phyloP scores from a whole-genome alignment of 2,329 filamentous ascomycete species.

The Diplodia seriata region DNA sequence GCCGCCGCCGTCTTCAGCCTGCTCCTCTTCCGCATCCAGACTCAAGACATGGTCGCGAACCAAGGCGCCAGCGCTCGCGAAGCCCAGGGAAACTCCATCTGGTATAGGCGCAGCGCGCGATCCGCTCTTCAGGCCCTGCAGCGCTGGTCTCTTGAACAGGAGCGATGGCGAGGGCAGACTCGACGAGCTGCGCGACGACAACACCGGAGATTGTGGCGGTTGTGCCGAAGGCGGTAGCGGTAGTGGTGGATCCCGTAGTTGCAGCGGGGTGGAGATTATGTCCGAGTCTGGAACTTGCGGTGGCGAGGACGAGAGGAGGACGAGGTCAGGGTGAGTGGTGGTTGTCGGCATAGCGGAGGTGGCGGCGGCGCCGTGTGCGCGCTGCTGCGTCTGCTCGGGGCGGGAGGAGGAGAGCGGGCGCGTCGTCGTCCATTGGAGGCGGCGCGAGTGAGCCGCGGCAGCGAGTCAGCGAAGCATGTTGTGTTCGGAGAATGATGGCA shows the following conservation, averaged over 20 bases:
- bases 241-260: neutral
- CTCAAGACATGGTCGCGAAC: slow-evolving; percentile 42
- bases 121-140: slow-evolving; percentile 39
- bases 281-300: slow-evolving; percentile 27
- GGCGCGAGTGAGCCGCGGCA: neutral
- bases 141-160: slow-evolving; percentile 35
- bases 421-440: slow-evolving; percentile 14
- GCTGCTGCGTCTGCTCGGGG: neutral
- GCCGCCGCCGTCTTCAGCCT: slow-evolving; percentile 23
- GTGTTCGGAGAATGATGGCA: neutral
- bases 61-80: slow-evolving; percentile 44
- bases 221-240: neutral
- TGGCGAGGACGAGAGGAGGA: slow-evolving; percentile 43
- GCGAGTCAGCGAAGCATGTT: slow-evolving; percentile 13
- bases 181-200: slow-evolving; percentile 38
- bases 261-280: slow-evolving; percentile 22
- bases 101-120: slow-evolving; percentile 41
- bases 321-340: slow-evolving; percentile 32
- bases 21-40: slow-evolving; percentile 34
- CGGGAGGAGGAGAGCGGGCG: neutral
- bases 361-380: neutral
- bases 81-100: slow-evolving; percentile 40
- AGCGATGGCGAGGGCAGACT: slow-evolving; percentile 38
- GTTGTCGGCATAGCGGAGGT: neutral
- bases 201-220: neutral